Conservation (phyloP, 2,329 filamentous ascomycete species). For the Xylariaceae sp. region DNA sequence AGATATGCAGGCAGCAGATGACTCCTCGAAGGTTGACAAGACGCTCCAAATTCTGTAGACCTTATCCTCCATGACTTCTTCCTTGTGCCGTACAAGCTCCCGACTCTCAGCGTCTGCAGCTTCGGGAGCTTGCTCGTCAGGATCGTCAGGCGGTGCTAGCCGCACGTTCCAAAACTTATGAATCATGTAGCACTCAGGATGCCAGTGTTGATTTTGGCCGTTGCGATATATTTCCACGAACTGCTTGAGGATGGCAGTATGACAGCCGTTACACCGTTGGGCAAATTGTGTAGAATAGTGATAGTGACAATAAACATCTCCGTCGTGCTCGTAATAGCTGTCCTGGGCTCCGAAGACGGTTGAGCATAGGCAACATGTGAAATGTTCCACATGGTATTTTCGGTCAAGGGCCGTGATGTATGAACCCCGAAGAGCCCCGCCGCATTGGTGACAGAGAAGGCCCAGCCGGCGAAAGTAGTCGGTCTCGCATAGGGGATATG, state of each 20-base stretch:
- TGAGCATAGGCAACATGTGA: slow-evolving; percentile 95
- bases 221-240: slow-evolving; percentile 99
- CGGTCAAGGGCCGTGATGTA: slow-evolving; percentile 98
- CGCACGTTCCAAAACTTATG: slow-evolving; percentile 99
- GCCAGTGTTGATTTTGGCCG: slow-evolving; percentile 98
- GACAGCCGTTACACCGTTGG: slow-evolving; percentile 94
- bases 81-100: slow-evolving; percentile 78
- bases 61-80: slow-evolving; percentile 96
- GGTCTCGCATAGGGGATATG: slow-evolving; percentile 96
- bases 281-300: slow-evolving; percentile 98
- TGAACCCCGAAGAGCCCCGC: slow-evolving; percentile 89
- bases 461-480: slow-evolving; percentile 96
- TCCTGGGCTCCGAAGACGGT: slow-evolving; percentile 98
- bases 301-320: slow-evolving; percentile 96
- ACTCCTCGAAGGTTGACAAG: slow-evolving; percentile 95
- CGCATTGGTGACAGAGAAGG: slow-evolving; percentile 89
- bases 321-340: slow-evolving; percentile 98
- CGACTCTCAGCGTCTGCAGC: slow-evolving; percentile 67
- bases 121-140: slow-evolving; percentile 51
- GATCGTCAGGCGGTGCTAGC: slow-evolving; percentile 68
- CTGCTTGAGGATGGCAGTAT: slow-evolving; percentile 96
- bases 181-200: slow-evolving; percentile 99
- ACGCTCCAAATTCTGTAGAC: slow-evolving; percentile 99
- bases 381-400: slow-evolving; percentile 99
- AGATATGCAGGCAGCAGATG: slow-evolving; percentile 95